Base-by-base conservation (phyloP, 1,139 yeast species). In the Taiozyma sp. region DNA sequence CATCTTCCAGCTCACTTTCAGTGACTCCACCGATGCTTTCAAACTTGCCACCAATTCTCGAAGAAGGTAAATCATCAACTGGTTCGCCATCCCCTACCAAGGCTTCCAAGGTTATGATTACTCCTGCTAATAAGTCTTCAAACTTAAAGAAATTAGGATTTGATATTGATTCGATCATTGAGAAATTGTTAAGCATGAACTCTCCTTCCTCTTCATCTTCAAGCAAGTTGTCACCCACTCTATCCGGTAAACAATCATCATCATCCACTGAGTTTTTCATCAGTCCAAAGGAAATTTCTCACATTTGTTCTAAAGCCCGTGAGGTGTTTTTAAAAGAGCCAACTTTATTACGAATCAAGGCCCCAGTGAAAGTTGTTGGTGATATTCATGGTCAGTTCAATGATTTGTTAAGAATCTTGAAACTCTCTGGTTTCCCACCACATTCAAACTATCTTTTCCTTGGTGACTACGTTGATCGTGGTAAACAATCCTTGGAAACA, bases 401-500 rank as follows among this genome's bases (percentile, higher is more conserved):
- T 56, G 96, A 88, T 69, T 74, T 88, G 57, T 71, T 87, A 55
- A 75, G 96, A 57, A 84, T 88, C 44, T 80, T 88, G 65, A 84
- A 85, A 63, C 72, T 83, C 49, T 84, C 92, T 66, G 96, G 96
- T 0, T 81, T 83, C 60, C 96, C 96, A 2, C 92, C 93, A 10
- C 77, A 81, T 60, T 75, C 95, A 4, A 88, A 87, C 65, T 88
- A 87, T 66, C 70, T 88, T 58, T 88, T 88, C 64, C 70, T 88
- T 48, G 96, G 96, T 40, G 96, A 88, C 67, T 88, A 88, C 65
- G 96, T 88, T 48, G 96, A 88, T 68, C 78, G 96, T 59, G 96
- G 96, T 45, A 80, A 86, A 65, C 91, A 87, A 67, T 85, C 93
- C 0, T 70, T 88, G 55, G 96, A 88, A 68, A 88, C 96, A 0